phyloP scores from a whole-genome alignment of 257 asterid genomes.

The Solanum tarijense region DNA sequence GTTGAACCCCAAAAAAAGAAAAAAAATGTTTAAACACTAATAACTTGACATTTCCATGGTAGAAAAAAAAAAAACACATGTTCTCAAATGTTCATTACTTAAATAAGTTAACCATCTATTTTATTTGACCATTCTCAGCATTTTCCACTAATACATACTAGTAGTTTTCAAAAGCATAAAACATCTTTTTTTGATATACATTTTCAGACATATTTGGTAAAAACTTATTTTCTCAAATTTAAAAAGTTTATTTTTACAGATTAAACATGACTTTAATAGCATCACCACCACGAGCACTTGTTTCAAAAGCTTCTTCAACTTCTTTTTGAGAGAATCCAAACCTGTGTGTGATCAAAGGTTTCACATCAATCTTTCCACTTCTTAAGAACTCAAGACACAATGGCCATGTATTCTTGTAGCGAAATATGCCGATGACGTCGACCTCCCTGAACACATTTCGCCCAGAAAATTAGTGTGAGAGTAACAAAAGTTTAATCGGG shows the following conservation, averaged over 20 bases:
- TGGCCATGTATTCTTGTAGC: slow-evolving; percentile 95
- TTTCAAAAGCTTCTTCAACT: slow-evolving; percentile 80
- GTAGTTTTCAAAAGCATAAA: neutral
- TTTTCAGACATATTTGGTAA: too few relatives aligned
- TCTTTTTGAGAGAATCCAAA: slow-evolving; percentile 71
- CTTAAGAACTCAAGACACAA: slow-evolving; percentile 67
- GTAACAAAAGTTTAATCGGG: neutral
- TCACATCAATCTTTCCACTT: slow-evolving; percentile 86
- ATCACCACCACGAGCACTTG: slow-evolving; percentile 72
- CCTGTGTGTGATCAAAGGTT: slow-evolving; percentile 86
- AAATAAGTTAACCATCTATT: neutral
- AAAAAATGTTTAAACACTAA: too few relatives aligned
- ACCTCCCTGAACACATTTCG: slow-evolving; percentile 44
- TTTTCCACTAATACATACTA: neutral
- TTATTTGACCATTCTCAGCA: neutral
- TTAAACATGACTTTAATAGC: slow-evolving; percentile 98
- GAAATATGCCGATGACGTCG: slow-evolving; percentile 79
- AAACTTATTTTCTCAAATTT: too few relatives aligned
- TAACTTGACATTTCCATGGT: too few relatives aligned
- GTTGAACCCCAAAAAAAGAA: too few relatives aligned
- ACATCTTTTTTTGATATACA: too few relatives aligned
- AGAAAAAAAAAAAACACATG: neutral
- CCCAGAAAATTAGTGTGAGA: neutral
- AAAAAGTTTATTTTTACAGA: slow-evolving; percentile 11
- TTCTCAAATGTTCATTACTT: neutral